Evolutionary conservation across 106 monocot genomes (phyloP).

Genomic region (Dendrobium chrysotoxum): DNA sequence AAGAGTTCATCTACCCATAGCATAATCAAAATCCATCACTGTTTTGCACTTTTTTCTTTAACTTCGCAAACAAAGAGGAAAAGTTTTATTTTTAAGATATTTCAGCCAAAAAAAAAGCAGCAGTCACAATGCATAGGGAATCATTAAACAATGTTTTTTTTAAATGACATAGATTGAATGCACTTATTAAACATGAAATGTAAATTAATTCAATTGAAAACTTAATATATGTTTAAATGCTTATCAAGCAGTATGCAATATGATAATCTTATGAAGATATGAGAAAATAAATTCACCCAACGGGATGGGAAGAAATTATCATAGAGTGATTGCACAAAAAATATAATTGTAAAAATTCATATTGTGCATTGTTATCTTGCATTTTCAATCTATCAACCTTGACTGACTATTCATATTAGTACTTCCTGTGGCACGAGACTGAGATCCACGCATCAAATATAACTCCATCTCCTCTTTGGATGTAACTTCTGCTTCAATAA

Average conservation of each 20-base stretch:
- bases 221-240: neutral
- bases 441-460: slow-evolving; percentile 69
- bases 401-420: slow-evolving; percentile 99
- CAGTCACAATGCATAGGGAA: neutral
- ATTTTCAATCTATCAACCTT: slow-evolving; percentile 35
- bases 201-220: neutral
- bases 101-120: neutral
- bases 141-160: neutral
- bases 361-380: neutral
- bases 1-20: neutral
- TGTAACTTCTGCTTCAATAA: slow-evolving; percentile 76
- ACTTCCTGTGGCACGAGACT: slow-evolving; percentile 86
- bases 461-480: slow-evolving; percentile 93
- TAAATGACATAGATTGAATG: neutral
- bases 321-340: neutral
- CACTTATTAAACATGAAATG: neutral
- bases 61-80: neutral
- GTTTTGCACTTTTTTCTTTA: neutral
- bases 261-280: neutral
- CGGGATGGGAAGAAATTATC: neutral
- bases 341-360: neutral
- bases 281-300: neutral
- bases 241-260: neutral
- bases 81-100: neutral
- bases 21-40: neutral